phyloP scores from a whole-genome alignment of 1,139 yeast genomes.

The Candida glucosophila region DNA sequence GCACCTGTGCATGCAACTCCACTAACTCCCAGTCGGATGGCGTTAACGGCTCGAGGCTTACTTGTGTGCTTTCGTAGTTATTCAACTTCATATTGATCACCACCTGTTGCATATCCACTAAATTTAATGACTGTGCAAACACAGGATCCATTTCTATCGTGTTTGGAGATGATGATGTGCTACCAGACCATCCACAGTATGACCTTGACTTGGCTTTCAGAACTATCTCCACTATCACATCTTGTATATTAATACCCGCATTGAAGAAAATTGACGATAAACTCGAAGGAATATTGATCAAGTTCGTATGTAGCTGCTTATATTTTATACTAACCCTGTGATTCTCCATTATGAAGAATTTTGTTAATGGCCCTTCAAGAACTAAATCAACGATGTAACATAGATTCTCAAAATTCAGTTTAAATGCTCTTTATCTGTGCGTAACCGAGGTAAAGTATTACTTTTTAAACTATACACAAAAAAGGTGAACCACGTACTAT shows the following conservation, averaged over 20 bases:
- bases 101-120: slow-evolving; percentile 38
- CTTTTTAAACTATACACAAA: no score
- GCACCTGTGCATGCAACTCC: slow-evolving; percentile 68
- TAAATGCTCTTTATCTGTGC: no score
- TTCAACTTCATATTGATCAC: slow-evolving; percentile 33
- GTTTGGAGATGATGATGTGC: slow-evolving; percentile 26
- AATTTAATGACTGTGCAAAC: slow-evolving; percentile 38
- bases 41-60: slow-evolving; percentile 71
- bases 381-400: no score
- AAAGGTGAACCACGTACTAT: no score
- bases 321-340: slow-evolving; percentile 21
- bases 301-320: slow-evolving; percentile 39
- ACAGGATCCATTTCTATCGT: slow-evolving; percentile 33
- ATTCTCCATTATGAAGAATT: slow-evolving; percentile 34
- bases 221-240: slow-evolving; percentile 46
- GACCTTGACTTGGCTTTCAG: slow-evolving; percentile 16
- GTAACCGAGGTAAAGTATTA: no score
- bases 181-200: slow-evolving; percentile 84
- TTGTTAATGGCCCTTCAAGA: no score
- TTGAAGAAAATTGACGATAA: slow-evolving; percentile 40
- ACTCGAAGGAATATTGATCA: slow-evolving; percentile 51
- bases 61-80: slow-evolving; percentile 45
- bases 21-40: slow-evolving; percentile 88
- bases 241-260: slow-evolving; percentile 51
- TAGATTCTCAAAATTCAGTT: no score